Base-by-base conservation (phyloP, 2,329 filamentous ascomycete species). In the Knufia petricola region DNA sequence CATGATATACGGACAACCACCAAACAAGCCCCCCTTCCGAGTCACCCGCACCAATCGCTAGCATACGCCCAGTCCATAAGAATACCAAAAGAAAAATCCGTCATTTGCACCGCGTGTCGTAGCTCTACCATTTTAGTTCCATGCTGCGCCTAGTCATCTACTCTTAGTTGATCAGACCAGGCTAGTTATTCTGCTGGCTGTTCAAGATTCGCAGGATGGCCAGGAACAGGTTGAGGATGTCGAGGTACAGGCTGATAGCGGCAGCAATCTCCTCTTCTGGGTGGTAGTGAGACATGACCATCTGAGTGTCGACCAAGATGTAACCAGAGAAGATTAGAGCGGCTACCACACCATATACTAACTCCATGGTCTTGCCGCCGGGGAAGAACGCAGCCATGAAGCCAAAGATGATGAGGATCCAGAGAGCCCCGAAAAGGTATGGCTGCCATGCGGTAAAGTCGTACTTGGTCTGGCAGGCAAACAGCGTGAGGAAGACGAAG, bases 381-480 rank as follows among this genome's bases (percentile, higher is more conserved):
- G 87, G 89, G 70, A 98, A 83, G 75, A 96, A 96, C 57, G 80
- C 78, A 56, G 83, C 76, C 78, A 96, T 88, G 73, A 98, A 92
- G 44, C 92, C 86, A 63, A 96, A 95, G 34, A 98, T 73, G 54
- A 98, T 76, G 51, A 95, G 70, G 4, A 85, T 83, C 92, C 92
- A 96, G 15, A 98, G 77, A 0, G 76, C 82, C 50, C 89, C 89
- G 61, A 94, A 94, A 2, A 96, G 79, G 65, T 95, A 96, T 15
- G 92, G 90, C 74, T 90, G 86, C 90, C 92, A 98, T 55, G 80
- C 84, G 1, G 90, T 96, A 66, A 98, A 98, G 73, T 98, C 92
- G 64, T 98, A 98, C 67, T 94, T 94, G 56, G 85, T 86, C 73
- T 98, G 92, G 78, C 89, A 95, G 43, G 92, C 92, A 66, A 98